phyloP scores from a whole-genome alignment of 768 basidiomycete species.

The Mycena galopus region DNA sequence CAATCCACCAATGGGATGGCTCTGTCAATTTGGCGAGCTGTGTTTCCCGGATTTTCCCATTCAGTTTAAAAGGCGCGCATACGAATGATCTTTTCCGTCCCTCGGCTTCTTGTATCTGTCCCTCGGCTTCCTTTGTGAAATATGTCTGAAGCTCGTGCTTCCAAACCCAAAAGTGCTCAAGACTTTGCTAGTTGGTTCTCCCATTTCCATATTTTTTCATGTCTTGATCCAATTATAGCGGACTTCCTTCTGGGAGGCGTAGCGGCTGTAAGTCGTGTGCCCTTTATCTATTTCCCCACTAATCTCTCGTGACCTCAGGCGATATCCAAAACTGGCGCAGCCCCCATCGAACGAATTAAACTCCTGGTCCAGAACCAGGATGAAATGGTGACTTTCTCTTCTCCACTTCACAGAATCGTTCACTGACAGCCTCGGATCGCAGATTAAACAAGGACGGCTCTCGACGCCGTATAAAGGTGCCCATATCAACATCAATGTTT shows the following conservation, averaged over 20 bases:
- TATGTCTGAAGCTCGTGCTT: constrained; percentile 23
- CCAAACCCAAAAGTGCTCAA: constrained; percentile 68
- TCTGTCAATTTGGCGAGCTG: not conserved
- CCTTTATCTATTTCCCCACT: not conserved
- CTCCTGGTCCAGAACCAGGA: constrained; percentile 89
- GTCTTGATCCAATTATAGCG: constrained; percentile 51
- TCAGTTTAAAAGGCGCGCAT: constrained; percentile 9
- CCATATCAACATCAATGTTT: not conserved
- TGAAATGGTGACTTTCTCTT: constrained; percentile 71
- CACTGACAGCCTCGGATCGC: not conserved
- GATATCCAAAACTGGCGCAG: constrained; percentile 89
- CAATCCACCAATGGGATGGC: constrained; percentile 13
- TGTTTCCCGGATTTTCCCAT: constrained; percentile 1
- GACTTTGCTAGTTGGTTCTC: constrained; percentile 72
- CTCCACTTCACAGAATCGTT: not conserved
- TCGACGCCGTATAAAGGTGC: constrained; percentile 79
- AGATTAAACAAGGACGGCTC: constrained; percentile 92
- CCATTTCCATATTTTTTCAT: constrained; percentile 9
- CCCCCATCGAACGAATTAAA: constrained; percentile 92
- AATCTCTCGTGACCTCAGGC: constrained; percentile 60
- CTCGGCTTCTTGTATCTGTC: no score
- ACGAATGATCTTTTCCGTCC: no score
- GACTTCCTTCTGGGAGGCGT: constrained; percentile 86
- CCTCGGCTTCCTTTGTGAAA: not conserved
- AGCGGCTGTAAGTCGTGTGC: constrained; percentile 63